Base-by-base conservation (phyloP, 2,329 filamentous ascomycete genomes). In the Sarocladium strictum region DNA sequence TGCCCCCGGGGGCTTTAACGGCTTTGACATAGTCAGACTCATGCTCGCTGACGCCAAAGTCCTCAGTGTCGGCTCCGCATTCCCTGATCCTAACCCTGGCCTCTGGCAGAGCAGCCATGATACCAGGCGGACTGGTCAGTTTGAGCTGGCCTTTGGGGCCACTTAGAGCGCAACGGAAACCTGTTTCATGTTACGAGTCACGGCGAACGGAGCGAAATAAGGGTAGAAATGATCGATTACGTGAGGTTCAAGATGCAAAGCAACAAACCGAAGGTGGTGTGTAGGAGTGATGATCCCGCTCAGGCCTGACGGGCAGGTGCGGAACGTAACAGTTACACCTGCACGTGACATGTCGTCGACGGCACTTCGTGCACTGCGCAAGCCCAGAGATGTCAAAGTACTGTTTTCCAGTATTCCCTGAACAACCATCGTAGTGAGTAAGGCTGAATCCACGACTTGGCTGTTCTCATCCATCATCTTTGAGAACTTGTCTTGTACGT, bases 111-210 rank as follows among this genome's bases (percentile, higher is more conserved):
- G 6, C 27, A 3, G 29, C 7, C 29, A 52, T 35, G 49, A 52
- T 33, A 4, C 49, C 49, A n/a, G 33, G 27, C 12, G 27, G 9
- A 12, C 27, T 35, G 3, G 58, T 59, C 23, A 66, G 26, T 51
- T 65, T 64, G 12, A 69, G 59, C 61, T 68, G 64, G 3, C 67
- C 68, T 45, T 67, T 59, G 5, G 62, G 66, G 12, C 67, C 68
- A 1, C 64, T 63, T 53, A 70, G 69, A 15, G 65, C 56, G 65
- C 67, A 70, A 17, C 61, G 60, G 24, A 64, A 53, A 2, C 58
- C 58, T 6, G 52, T 53, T n/a, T n/a, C n/a, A n/a, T n/a, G n/a
- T n/a, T n/a, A n/a, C n/a, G n/a, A n/a, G n/a, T n/a, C n/a, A n/a
- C n/a, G n/a, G n/a, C n/a, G n/a, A n/a, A n/a, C n/a, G n/a, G n/a